Conservation (phyloP, 495 filamentous ascomycete species). For the Elasticomyces elasticus region DNA sequence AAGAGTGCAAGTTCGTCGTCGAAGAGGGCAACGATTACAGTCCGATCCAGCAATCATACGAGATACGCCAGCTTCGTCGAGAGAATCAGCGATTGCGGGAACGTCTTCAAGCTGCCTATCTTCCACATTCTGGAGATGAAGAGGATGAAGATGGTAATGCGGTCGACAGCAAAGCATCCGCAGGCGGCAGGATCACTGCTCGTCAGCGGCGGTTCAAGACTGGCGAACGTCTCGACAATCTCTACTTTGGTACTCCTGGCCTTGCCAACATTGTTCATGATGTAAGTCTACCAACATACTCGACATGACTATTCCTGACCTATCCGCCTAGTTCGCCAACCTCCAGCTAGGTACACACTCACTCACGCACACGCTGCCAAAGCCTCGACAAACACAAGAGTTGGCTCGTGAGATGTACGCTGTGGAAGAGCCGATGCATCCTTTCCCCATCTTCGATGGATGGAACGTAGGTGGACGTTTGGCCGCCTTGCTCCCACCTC, state of each 20-base stretch:
- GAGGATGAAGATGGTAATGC: slow-evolving; percentile 11
- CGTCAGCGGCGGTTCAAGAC: slow-evolving; percentile 31
- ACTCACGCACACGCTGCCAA: slow-evolving; percentile 31
- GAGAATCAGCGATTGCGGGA: slow-evolving; percentile 31
- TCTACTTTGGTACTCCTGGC: slow-evolving; percentile 38
- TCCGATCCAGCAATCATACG: slow-evolving; percentile 36
- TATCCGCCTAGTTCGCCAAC: slow-evolving; percentile 30
- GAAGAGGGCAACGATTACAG: slow-evolving; percentile 35
- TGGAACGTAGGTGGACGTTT: slow-evolving; percentile 20
- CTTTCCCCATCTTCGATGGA: slow-evolving; percentile 12
- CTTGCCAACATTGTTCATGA: slow-evolving; percentile 36
- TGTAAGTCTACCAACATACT: slow-evolving; percentile 23
- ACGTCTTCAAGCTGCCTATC: slow-evolving; percentile 19
- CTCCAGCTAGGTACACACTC: slow-evolving; percentile 26
- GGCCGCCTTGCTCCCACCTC: slow-evolving; percentile 29
- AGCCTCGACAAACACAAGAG: background rate
- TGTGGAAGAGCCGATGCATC: slow-evolving; percentile 19
- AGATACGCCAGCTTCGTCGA: slow-evolving; percentile 29
- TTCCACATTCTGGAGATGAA: slow-evolving; percentile 22
- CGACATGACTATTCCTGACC: background rate
- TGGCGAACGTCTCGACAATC: slow-evolving; percentile 31
- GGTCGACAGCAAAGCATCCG: background rate
- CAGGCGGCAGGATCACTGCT: slow-evolving; percentile 12
- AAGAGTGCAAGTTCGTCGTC: slow-evolving; percentile 37
- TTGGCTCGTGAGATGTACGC: slow-evolving; percentile 32